Evolutionary conservation across 345 rosid genomes (phyloP).

Genomic region (Viola odorata): DNA sequence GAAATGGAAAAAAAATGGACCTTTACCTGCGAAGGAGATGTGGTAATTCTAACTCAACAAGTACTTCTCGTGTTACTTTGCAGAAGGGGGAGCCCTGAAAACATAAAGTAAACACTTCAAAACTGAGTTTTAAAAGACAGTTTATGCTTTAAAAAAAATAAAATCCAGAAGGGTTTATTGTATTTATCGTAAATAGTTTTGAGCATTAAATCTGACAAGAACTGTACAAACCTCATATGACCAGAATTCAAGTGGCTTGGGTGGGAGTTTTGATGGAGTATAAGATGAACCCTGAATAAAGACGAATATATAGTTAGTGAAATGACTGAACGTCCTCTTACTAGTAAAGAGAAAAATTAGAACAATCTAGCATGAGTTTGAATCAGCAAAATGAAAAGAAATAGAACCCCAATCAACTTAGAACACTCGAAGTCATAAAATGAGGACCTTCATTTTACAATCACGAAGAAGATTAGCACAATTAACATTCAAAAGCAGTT

Average conservation of each 20-base stretch:
- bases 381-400: neutral
- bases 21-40: conserved; percentile 65
- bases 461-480: neutral
- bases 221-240: conserved; percentile 59
- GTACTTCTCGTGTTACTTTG: conserved; percentile 72
- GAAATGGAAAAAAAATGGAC: neutral
- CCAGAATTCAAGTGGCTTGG: conserved; percentile 84
- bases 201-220: neutral
- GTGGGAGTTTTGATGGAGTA: conserved; percentile 72
- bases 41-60: conserved; percentile 82
- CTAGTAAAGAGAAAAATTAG: neutral
- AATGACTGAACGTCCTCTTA: neutral
- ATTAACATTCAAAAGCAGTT: conserved; percentile 8
- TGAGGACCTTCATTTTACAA: neutral
- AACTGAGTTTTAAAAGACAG: neutral
- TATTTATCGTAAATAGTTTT: too few species aligned
- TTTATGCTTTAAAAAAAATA: too few species aligned
- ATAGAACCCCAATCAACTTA: neutral
- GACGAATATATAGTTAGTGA: neutral
- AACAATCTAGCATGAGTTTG: neutral
- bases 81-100: conserved; percentile 85
- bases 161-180: too few species aligned
- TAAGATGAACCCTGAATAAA: conserved; percentile 64
- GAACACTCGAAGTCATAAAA: neutral
- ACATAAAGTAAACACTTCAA: neutral